Conservation (phyloP, 176 grass and related monocot genomes). For the Musa schizocarpa region DNA sequence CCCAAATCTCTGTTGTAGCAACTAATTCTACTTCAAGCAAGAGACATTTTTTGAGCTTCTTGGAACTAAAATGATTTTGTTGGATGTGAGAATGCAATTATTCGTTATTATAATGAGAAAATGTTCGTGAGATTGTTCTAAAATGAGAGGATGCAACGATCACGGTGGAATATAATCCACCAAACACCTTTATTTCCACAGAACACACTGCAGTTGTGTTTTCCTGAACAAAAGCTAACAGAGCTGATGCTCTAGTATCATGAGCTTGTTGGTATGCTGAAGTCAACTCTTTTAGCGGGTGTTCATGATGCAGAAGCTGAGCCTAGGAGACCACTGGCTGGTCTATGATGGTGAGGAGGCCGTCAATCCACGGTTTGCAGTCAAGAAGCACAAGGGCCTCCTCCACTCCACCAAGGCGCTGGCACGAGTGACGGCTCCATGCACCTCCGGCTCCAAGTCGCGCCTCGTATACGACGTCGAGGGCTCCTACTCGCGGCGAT, state of each 20-base stretch:
- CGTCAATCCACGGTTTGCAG: conserved; percentile 40
- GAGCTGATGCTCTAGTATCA: not conserved
- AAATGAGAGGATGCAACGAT: too few relatives aligned
- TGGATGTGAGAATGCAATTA: not conserved
- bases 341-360: conserved; percentile 65
- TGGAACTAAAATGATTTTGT: too few relatives aligned
- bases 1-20: not conserved
- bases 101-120: not conserved
- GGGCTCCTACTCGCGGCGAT: conserved; percentile 52
- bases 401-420: conserved; percentile 27
- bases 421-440: conserved; percentile 27
- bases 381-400: conserved; percentile 37
- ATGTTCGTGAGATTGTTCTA: not conserved
- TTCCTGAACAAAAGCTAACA: too few relatives aligned
- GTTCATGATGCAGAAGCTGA: conserved; percentile 45
- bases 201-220: too few relatives aligned
- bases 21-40: not conserved
- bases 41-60: not conserved
- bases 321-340: conserved; percentile 51
- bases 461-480: conserved; percentile 43
- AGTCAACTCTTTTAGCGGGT: not conserved
- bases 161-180: too few relatives aligned
- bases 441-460: not conserved
- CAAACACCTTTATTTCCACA: too few relatives aligned
- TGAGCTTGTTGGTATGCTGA: not conserved